Base-by-base conservation (phyloP, 1,139 yeast species). In the Geotrichum siamense region DNA sequence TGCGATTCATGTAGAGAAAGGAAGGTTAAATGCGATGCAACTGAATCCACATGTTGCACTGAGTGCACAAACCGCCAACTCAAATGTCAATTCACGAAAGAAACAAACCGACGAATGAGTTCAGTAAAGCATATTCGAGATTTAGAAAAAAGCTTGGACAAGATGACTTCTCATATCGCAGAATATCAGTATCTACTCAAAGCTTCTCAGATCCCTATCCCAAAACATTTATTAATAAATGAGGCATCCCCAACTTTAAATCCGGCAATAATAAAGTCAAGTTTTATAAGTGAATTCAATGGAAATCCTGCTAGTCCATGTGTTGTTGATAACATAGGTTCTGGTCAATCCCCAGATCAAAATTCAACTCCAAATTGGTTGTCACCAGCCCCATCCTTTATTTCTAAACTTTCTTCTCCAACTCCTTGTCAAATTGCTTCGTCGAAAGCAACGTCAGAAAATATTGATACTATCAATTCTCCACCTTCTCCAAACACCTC, bases 1-100 rank as follows among this genome's bases (percentile, higher is more conserved):
- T 59, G 63, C 47, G 63, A 59, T 36, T 60, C 63, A 16, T 59
- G 63, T 40, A 53, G 63, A 15, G 63, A 59, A 37, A 54, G 63
- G n/a, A 59, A 59, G 44, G 62, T 59, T 39, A 59, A 59, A 44
- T 59, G 63, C 50, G 62, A 59, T 41, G 61, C 63, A 4, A 55
- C 61, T 3, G 62, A 57, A 33, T 44, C 56, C 9, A 36, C 55
- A 2, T 53, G 63, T 8, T 59, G 63, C 47, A 54, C 62, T 3
- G 63, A 58, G 40, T 59, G 63, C 45, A 47, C 53, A 5, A 47
- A 58, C 6, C 53, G 63, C 13, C 56, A 53, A 34, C 55, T 58
- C 36, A 57, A 56, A 39, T 59, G 63, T 50, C 60, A 54, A 45
- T 59, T 59, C 50, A 58, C 61, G 30, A 56, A 56, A 36, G 57